Conservation (phyloP, 768 basidiomycete genomes). For the Panaeolus papilionaceus region DNA sequence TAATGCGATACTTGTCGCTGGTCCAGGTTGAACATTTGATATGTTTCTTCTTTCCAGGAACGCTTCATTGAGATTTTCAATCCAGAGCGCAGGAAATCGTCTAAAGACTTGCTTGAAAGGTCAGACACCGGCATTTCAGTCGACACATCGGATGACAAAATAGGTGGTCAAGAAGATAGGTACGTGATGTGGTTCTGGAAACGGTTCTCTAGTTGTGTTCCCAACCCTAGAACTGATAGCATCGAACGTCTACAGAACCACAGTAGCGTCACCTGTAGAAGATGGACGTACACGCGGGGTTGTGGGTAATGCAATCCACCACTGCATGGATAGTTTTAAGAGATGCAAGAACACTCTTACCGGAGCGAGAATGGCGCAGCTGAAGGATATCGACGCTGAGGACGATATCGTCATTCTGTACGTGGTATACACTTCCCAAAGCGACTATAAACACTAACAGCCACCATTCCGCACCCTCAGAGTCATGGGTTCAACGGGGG, state of each 20-base stretch:
- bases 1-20: too few relatives aligned
- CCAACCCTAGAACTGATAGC: background rate
- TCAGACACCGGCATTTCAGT: background rate
- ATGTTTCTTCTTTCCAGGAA: background rate
- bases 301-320: background rate
- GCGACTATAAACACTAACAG: background rate
- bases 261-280: background rate
- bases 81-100: background rate
- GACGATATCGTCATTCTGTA: conserved; percentile 1
- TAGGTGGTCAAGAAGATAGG: too few relatives aligned
- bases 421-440: background rate
- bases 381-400: background rate
- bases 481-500: background rate
- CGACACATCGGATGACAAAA: background rate
- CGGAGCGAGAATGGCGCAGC: background rate
- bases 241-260: background rate
- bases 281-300: background rate
- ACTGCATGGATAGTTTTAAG: background rate
- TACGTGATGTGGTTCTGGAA: background rate
- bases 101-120: background rate
- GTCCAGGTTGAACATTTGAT: too few relatives aligned
- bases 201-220: background rate
- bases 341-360: background rate
- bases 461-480: background rate
- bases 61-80: background rate